Base-by-base conservation (phyloP, 805 yeast genomes). In the Wickerhamiella hasegawae region DNA sequence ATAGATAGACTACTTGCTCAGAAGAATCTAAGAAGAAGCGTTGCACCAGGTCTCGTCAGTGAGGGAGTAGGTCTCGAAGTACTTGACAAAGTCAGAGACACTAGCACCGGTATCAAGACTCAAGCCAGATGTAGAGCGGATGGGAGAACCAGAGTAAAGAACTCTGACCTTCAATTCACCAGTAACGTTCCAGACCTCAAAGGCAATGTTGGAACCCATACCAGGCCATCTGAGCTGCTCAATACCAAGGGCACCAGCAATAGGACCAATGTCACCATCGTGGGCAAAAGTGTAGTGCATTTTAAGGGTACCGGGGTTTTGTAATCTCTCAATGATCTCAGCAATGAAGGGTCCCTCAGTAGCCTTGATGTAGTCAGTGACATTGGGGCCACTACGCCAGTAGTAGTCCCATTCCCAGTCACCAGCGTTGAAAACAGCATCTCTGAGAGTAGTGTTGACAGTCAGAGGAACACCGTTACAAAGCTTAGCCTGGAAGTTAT, bases 401-500 rank as follows among this genome's bases (percentile, higher is more conserved):
- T 49, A 52, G 43, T 59, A 63, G 44, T 62, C 62, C 48, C 57
- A 63, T 42, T 63, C 68, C 53, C 56, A 63, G 44, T 63, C 66
- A 6, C 66, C 68, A 8, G 58, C 44, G 34, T 60, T 54, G 49
- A 60, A 59, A 10, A 63, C 63, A 20, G 59, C 55, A 36, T 62
- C 58, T 4, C 28, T 17, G n/a, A 22, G 21, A 6, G 61, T 59
- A 32, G 53, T 52, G 5, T 47, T 50, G 23, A 45, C 42, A 4
- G 55, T 43, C 22, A 61, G 54, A 19, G 54, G 55, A 29, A 48
- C 49, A 19, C 52, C 53, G 35, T 60, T 58, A 42, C 68, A 63
- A 2, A 53, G 45, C 40, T 63, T 57, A 26, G 59, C 53, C 11
- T 61, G 58, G 37, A 61, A 47, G 40, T 60, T 63, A 41, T 63